phyloP scores from a whole-genome alignment of 768 basidiomycete species.

The Russula foetens region DNA sequence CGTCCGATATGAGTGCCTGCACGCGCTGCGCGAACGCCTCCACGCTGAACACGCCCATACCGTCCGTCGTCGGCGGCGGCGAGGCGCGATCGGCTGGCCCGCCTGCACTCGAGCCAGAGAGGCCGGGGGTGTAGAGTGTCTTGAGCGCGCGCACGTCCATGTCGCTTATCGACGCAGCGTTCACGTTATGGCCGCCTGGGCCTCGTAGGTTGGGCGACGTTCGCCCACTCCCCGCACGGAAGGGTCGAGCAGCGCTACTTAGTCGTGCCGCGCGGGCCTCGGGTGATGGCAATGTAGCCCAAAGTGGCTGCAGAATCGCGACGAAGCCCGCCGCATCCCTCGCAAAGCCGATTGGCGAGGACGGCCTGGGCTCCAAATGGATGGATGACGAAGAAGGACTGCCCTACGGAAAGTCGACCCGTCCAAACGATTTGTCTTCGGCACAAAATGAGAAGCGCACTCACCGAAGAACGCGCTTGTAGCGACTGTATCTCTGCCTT shows the following conservation, averaged over 20 bases:
- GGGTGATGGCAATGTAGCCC: slow-evolving; percentile 76
- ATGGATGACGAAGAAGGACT: background rate
- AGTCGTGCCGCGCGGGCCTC: slow-evolving; percentile 71
- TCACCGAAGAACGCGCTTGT: slow-evolving; percentile 23
- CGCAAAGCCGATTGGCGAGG: slow-evolving; percentile 24
- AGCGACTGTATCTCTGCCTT: slow-evolving; percentile 21
- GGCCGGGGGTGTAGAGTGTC: slow-evolving; percentile 52
- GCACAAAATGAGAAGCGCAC: slow-evolving; percentile 20
- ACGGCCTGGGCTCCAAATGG: background rate
- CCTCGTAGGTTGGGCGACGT: slow-evolving; percentile 24
- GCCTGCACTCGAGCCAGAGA: background rate
- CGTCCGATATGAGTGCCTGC: slow-evolving; percentile 75
- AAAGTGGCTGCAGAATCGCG: slow-evolving; percentile 61
- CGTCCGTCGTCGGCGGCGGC: background rate
- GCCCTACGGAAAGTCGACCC: slow-evolving; percentile 7
- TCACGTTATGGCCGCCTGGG: slow-evolving; percentile 31
- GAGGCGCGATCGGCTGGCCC: too few relatives aligned
- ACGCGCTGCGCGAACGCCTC: slow-evolving; percentile 74
- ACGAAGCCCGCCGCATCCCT: slow-evolving; percentile 49
- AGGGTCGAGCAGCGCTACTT: slow-evolving; percentile 39
- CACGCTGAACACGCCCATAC: slow-evolving; percentile 48
- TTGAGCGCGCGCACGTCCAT: slow-evolving; percentile 85
- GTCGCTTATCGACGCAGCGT: slow-evolving; percentile 56
- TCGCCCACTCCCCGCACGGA: slow-evolving; percentile 28
- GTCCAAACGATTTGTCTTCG: slow-evolving; percentile 8